Percentiles rank a stretch among this genome's conserved stretches.
These are phyloP conservation scores for Salix udensis DNA, from an alignment of 345 rosid species.

Conservation along the genomic window DNA sequence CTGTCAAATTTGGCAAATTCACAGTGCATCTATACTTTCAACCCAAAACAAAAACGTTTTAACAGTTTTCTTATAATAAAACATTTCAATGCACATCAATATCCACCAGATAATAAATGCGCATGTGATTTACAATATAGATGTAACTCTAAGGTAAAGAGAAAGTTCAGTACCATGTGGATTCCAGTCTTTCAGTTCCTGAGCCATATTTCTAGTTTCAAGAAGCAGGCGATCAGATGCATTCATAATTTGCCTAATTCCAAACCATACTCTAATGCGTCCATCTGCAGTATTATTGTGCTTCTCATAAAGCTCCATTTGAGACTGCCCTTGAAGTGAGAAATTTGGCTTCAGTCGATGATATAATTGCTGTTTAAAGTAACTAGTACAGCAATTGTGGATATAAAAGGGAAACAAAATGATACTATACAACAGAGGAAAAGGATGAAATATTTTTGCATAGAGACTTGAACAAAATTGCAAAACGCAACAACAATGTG, in stretches of 20 bases:
- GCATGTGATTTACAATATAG: neutral
- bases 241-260: conserved; percentile 66
- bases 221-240: conserved; percentile 52
- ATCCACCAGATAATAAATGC: neutral
- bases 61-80: neutral
- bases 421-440: too few relatives aligned
- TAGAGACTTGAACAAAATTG: neutral
- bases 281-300: conserved; percentile 64
- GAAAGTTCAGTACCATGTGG: conserved; percentile 50
- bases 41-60: neutral
- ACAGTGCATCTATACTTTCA: neutral
- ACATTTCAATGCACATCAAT: neutral
- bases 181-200: conserved; percentile 64
- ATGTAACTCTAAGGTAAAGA: neutral
- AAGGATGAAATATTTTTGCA: too few relatives aligned
- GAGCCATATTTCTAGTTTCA: conserved; percentile 52
- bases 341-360: conserved; percentile 9
- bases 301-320: conserved; percentile 54
- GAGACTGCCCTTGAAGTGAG: conserved; percentile 45
- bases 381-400: too few relatives aligned
- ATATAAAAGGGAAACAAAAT: too few relatives aligned
- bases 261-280: conserved; percentile 64
- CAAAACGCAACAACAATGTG: neutral
- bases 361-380: neutral
- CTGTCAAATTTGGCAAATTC: neutral